These are phyloP conservation scores for Linaria vulgaris DNA, from an alignment of 257 asterid genomes.

Conservation along the genomic window DNA sequence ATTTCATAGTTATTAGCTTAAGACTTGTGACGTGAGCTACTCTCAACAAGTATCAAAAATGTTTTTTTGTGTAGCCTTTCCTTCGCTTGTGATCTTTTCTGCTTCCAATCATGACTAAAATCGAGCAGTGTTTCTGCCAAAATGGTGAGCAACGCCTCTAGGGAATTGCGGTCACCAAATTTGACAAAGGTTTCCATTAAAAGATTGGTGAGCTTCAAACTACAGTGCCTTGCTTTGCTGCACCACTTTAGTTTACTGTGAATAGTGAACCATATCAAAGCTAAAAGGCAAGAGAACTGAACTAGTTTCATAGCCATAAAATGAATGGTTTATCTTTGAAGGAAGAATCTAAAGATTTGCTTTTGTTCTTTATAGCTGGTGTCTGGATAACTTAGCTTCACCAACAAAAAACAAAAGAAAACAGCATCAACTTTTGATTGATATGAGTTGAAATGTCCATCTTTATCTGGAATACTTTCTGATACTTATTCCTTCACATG, in stretches of 20 bases:
- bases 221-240: background rate
- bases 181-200: too few species aligned
- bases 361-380: slow-evolving; percentile 11
- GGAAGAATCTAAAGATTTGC: slow-evolving; percentile 20
- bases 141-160: too few species aligned
- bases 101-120: too few species aligned
- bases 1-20: background rate
- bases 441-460: background rate
- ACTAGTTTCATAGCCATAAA: slow-evolving; percentile 2
- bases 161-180: too few species aligned
- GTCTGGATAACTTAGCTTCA: background rate
- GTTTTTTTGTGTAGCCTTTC: too few species aligned
- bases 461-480: background rate
- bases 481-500: background rate
- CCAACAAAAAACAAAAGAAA: background rate
- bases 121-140: too few species aligned
- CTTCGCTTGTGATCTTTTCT: background rate
- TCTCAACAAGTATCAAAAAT: too few species aligned
- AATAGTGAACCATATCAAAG: background rate
- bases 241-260: background rate
- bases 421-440: slow-evolving; percentile 10
- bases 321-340: background rate
- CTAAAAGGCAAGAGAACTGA: background rate
- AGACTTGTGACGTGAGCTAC: too few species aligned
- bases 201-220: too few species aligned